Evolutionary conservation across 495 filamentous ascomycete species (phyloP).

Genomic region (Choiromyces venosus): DNA sequence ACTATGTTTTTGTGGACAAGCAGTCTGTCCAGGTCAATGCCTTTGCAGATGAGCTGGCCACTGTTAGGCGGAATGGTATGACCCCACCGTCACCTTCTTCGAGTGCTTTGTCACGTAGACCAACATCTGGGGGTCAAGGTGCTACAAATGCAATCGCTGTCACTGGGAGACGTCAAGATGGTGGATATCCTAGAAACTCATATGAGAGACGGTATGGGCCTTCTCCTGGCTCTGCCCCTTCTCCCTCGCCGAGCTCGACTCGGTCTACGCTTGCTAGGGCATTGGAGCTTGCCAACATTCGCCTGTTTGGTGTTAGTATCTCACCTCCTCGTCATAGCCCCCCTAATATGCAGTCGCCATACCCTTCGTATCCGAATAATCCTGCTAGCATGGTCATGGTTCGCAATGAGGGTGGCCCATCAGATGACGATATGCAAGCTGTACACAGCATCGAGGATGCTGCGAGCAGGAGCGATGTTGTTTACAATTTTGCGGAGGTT

Average conservation of each 20-base stretch:
- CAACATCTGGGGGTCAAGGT: constrained; percentile 45
- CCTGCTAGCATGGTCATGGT: constrained; percentile 41
- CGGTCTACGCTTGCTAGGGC: constrained; percentile 91
- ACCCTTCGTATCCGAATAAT: constrained; percentile 45
- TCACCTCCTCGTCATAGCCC: constrained; percentile 39
- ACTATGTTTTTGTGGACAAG: constrained; percentile 95
- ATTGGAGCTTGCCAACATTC: constrained; percentile 84
- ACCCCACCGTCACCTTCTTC: constrained; percentile 46
- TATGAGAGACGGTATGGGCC: constrained; percentile 73
- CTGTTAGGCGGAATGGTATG: constrained; percentile 58
- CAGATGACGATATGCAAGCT: constrained; percentile 73
- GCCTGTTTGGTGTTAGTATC: constrained; percentile 59
- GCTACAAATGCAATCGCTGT: constrained; percentile 47
- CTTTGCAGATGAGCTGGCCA: constrained; percentile 85
- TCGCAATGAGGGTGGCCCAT: constrained; percentile 23
- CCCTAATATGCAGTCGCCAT: constrained; percentile 32
- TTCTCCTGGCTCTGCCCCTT: constrained; percentile 12
- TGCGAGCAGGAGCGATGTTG: constrained; percentile 86
- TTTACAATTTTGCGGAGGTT: constrained; percentile 94
- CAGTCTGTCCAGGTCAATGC: constrained; percentile 92
- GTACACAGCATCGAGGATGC: constrained; percentile 81
- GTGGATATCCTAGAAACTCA: constrained; percentile 60
- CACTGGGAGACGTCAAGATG: constrained; percentile 61
- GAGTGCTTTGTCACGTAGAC: constrained; percentile 48
- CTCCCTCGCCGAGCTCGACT: constrained; percentile 42